Conservation (phyloP, 352 stramenopile species). For the Globisporangium lucens region DNA sequence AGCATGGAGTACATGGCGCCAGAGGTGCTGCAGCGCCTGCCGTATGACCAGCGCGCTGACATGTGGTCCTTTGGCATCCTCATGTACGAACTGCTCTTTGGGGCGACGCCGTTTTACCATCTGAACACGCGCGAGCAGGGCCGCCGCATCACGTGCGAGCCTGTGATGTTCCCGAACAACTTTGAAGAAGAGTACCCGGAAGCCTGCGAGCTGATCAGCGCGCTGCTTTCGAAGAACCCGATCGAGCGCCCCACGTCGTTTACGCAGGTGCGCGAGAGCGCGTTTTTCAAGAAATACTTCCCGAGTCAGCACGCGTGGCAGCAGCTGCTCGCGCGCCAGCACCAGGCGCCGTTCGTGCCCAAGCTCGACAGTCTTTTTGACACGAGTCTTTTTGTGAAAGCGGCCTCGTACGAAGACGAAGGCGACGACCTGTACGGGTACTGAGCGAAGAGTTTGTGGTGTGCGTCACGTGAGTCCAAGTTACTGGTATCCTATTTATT, state of each 20-base stretch:
- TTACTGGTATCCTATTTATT: constrained; percentile 4
- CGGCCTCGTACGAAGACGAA: constrained; percentile 35
- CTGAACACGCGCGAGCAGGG: constrained; percentile 66
- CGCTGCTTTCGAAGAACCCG: constrained; percentile 52
- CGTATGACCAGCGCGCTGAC: constrained; percentile 61
- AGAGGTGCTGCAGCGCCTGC: constrained; percentile 54
- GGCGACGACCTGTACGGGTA: constrained; percentile 46
- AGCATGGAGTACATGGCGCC: constrained; percentile 79
- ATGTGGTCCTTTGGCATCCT: constrained; percentile 80
- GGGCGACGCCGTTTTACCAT: constrained; percentile 85
- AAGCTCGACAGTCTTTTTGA: constrained; percentile 56
- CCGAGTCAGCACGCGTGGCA: constrained; percentile 38
- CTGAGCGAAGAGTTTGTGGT: constrained; percentile 1
- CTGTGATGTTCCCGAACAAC: constrained; percentile 51
- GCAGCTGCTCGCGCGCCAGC: constrained; percentile 37
- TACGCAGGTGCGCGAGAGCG: constrained; percentile 31
- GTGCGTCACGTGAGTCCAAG: neutral
- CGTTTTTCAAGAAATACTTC: constrained; percentile 55
- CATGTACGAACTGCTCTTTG: constrained; percentile 65
- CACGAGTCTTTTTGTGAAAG: constrained; percentile 61
- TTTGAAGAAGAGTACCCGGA: constrained; percentile 37
- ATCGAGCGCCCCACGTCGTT: constrained; percentile 39
- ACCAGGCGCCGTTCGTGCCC: constrained; percentile 53
- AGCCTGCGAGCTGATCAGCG: constrained; percentile 43
- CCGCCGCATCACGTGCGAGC: constrained; percentile 56